Conservation (phyloP, 1,139 yeast genomes). For the Pichia sp. region DNA sequence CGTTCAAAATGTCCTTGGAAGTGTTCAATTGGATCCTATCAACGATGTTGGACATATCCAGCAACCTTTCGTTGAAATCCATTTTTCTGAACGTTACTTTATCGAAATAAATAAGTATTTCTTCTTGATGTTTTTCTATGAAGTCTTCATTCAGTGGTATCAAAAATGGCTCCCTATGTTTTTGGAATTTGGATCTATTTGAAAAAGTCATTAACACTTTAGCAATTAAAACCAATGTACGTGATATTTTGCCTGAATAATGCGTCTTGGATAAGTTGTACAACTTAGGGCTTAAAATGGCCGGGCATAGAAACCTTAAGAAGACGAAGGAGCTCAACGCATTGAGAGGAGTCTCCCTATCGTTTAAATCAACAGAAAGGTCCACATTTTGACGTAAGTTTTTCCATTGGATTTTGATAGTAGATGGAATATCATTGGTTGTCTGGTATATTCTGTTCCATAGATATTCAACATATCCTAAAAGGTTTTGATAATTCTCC, state of each 20-base stretch:
- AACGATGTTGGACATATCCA: conserved; percentile 55
- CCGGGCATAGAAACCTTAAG: conserved; percentile 85
- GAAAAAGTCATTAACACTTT: conserved; percentile 78
- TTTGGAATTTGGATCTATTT: conserved; percentile 66
- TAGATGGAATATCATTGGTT: conserved; percentile 71
- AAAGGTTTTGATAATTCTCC: conserved; percentile 50
- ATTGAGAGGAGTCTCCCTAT: conserved; percentile 53
- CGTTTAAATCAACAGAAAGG: conserved; percentile 52
- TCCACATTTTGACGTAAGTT: conserved; percentile 59
- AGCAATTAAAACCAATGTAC: conserved; percentile 79
- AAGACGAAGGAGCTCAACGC: conserved; percentile 82
- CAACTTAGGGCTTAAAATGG: conserved; percentile 80
- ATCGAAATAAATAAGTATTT: conserved; percentile 64
- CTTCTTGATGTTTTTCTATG: conserved; percentile 51
- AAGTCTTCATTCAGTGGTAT: conserved; percentile 60
- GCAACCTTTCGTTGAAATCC: conserved; percentile 57
- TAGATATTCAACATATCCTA: conserved; percentile 53
- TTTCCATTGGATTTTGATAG: conserved; percentile 58
- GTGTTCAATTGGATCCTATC: conserved; percentile 39
- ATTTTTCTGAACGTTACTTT: conserved; percentile 66
- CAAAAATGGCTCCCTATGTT: conserved; percentile 78
- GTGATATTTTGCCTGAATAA: conserved; percentile 64
- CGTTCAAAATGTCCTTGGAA: conserved; percentile 43
- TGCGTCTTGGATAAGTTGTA: conserved; percentile 69
- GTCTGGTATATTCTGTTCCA: conserved; percentile 73